Evolutionary conservation across 2,329 filamentous ascomycete species (phyloP), one percentile per base, ranked within the genome.

Genomic region (Venturia pyrina): DNA sequence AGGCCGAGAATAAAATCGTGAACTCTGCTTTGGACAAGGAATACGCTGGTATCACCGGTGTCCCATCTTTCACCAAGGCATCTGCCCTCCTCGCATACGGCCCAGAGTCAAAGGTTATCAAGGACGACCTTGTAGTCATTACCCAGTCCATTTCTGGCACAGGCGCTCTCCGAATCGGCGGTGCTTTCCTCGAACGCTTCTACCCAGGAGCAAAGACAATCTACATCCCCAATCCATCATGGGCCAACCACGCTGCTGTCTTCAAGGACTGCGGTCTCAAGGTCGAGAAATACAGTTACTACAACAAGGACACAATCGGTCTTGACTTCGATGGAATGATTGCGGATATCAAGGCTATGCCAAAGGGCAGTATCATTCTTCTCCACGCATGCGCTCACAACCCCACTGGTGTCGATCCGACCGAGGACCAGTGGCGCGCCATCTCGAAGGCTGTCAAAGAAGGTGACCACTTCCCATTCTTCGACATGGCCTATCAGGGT

Each of bases 401-500:
- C 85, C 93, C 93, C 67, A 98, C 95, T 69, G 93, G 93, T 76
- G 89, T 98, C 73, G 93, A 98, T 80, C 95, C 93, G 44, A 96
- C 90, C 53, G 81, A 86, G 73, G 89, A 91, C 78, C 93, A 98
- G 83, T 98, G 93, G 93, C 86, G 86, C 79, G 83, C 93, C 81
- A 95, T 99, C 78, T 91, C 90, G 78, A 81, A 89, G 68, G 89
- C 89, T 68, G 87, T 96, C 78, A 96, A 96, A 85, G 85, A 87
- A 76, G 87, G 89, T 77, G 87, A 84, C 63, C 93, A 98, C 85
- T 96, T 89, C 78, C 88, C 91, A 73, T 97, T 99, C 86, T 99
- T 98, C 82, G 93, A 98, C 79, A 97, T 97, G 93, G 93, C 93
- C 70, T 99, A 99, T 85, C 93, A 99, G 82, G 93, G 93, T 73